These are phyloP conservation scores for Triticum turgidum DNA, from an alignment of 176 grass and related monocot genomes.

Conservation along the genomic window DNA sequence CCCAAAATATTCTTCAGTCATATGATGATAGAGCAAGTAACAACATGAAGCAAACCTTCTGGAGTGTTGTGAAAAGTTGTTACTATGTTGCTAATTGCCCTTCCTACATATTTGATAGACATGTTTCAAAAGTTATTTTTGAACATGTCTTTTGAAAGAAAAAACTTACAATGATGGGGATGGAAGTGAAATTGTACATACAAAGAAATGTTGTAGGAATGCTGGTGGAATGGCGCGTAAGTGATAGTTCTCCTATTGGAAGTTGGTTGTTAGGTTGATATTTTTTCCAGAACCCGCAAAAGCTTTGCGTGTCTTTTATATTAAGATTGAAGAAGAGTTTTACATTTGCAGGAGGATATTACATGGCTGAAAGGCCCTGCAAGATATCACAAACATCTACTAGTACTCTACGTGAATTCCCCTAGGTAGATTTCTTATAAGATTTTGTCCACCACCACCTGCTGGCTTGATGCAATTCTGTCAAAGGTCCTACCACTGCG, in stretches of 20 bases:
- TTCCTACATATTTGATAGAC: conserved; percentile 13
- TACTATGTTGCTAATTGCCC: conserved; percentile 48
- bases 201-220: background rate
- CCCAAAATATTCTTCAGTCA: conserved; percentile 26
- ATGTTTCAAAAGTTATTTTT: conserved; percentile 51
- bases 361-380: too few species aligned
- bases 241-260: background rate
- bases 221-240: background rate
- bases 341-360: too few species aligned
- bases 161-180: background rate
- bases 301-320: too few species aligned
- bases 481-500: too few species aligned
- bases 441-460: too few species aligned
- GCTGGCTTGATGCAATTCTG: too few species aligned
- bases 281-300: too few species aligned
- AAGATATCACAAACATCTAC: too few species aligned
- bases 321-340: too few species aligned
- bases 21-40: background rate
- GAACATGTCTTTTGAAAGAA: conserved; percentile 17
- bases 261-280: background rate
- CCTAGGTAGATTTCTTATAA: too few species aligned
- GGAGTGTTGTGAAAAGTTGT: conserved; percentile 42
- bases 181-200: conserved; percentile 4
- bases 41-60: conserved; percentile 46
- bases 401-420: too few species aligned